Evolutionary conservation across 1,284 basidiomycete genomes (phyloP).

Genomic region (Malassezia vespertilionis): DNA sequence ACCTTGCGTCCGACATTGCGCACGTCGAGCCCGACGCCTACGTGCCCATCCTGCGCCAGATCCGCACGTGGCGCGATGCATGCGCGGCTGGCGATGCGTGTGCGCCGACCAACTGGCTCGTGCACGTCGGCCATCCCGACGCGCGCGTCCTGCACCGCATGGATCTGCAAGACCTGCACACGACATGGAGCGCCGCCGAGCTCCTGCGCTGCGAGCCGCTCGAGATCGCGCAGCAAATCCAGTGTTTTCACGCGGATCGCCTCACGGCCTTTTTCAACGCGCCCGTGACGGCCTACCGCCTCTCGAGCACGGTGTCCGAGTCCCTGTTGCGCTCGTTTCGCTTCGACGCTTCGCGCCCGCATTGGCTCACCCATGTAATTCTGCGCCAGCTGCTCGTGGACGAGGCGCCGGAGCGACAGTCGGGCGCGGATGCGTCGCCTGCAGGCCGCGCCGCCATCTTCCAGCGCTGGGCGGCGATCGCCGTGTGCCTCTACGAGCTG

Average conservation of each 20-base stretch:
- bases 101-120: conserved; percentile 6
- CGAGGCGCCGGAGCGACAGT: conserved; percentile 16
- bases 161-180: neutral
- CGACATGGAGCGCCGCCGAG: conserved; percentile 12
- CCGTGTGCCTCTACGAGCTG: conserved; percentile 24
- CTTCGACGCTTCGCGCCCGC: conserved; percentile 35
- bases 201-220: conserved; percentile 31
- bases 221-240: conserved; percentile 44
- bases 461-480: conserved; percentile 42
- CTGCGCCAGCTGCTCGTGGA: conserved; percentile 31
- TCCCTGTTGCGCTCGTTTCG: conserved; percentile 21
- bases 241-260: conserved; percentile 31
- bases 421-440: conserved; percentile 16
- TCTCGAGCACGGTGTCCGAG: conserved; percentile 13
- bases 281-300: conserved; percentile 15
- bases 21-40: neutral
- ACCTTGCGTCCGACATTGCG: neutral
- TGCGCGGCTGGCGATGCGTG: neutral
- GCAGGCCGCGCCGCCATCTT: conserved; percentile 33
- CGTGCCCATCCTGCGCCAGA: conserved; percentile 1
- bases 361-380: conserved; percentile 34
- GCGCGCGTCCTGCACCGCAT: neutral
- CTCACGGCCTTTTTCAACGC: conserved; percentile 17
- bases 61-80: conserved; percentile 7
- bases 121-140: too few relatives aligned